A percentile compares a stretch with the other conserved stretches of the same genome.
Conservation (phyloP, 495 filamentous ascomycete genomes). For the Acidiella bohemica region DNA sequence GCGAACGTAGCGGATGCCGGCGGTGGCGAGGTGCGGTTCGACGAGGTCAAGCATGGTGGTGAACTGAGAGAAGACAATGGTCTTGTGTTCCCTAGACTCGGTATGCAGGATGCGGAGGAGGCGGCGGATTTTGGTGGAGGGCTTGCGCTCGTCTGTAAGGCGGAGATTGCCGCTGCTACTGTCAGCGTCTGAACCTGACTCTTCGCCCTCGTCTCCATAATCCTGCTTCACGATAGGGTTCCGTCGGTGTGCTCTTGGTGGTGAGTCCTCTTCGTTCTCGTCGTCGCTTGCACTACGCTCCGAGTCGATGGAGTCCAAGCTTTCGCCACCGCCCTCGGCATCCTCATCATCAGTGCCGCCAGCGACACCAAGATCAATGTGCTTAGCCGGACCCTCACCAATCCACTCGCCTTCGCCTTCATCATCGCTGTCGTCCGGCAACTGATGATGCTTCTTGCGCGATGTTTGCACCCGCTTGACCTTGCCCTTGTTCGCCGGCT, state of each 20-base stretch:
- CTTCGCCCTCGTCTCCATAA: constrained; percentile 18
- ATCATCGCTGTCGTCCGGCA: constrained; percentile 29
- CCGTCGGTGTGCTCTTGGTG: constrained; percentile 19
- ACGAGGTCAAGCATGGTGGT: constrained; percentile 96
- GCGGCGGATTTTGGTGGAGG: constrained; percentile 82
- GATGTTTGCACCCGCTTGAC: constrained; percentile 42
- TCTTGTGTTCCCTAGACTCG: constrained; percentile 69
- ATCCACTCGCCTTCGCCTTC: constrained; percentile 63
- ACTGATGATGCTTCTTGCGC: constrained; percentile 29
- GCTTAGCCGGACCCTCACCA: constrained; percentile 48
- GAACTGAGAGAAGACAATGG: constrained; percentile 96
- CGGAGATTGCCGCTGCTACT: neutral
- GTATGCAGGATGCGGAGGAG: constrained; percentile 67
- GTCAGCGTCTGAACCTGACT: constrained; percentile 4
- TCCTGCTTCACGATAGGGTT: constrained; percentile 31
- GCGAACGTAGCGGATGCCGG: constrained; percentile 62
- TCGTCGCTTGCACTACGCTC: constrained; percentile 36
- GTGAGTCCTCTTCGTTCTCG: constrained; percentile 21
- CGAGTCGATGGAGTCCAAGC: constrained; percentile 51
- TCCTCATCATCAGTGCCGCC: constrained; percentile 76
- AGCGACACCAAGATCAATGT: constrained; percentile 52
- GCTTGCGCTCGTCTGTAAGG: constrained; percentile 33
- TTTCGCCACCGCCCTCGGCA: constrained; percentile 72
- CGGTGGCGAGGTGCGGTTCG: constrained; percentile 70
- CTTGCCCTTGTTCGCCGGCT: constrained; percentile 37